Evolutionary conservation across 306 rosid species (phyloP).

Genomic region (Vigna reflexopilosa): DNA sequence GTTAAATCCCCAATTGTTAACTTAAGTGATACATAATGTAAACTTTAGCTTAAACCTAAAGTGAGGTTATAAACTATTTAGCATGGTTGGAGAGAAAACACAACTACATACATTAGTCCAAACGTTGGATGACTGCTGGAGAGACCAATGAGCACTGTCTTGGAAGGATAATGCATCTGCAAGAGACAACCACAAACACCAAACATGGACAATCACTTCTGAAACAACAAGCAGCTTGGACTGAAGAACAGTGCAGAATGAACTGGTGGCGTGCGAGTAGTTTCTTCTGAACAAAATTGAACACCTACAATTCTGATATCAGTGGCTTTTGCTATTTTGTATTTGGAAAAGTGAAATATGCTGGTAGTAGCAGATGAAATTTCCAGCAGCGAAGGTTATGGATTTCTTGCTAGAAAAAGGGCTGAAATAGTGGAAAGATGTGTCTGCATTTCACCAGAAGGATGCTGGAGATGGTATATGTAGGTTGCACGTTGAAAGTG

Average conservation of each 20-base stretch:
- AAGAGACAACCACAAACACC: not conserved
- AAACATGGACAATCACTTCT: not conserved
- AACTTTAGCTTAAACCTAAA: not conserved
- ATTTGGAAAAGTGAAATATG: not conserved
- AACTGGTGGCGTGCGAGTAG: not conserved
- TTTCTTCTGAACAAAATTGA: not conserved
- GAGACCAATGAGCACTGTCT: conserved; percentile 1
- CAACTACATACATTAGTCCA: not conserved
- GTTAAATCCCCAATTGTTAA: not conserved
- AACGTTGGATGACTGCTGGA: conserved; percentile 6
- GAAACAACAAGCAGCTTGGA: not conserved
- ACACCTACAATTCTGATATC: not conserved
- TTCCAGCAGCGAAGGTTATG: not conserved
- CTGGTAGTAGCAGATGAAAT: not conserved
- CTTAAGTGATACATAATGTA: not conserved
- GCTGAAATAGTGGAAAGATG: not conserved
- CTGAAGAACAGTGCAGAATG: not conserved
- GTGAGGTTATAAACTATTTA: conserved; percentile 4
- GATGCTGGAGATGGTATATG: too few species aligned
- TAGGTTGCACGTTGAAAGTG: too few species aligned
- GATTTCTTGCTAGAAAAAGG: not conserved
- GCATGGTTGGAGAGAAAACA: not conserved
- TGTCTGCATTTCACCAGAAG: too few species aligned
- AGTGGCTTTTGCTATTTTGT: not conserved
- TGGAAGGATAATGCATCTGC: not conserved